Percentiles rank a stretch among this genome's conserved stretches.
These are phyloP conservation scores for Monilinia laxa DNA, from an alignment of 2,329 filamentous ascomycete species.

Conservation along the genomic window DNA sequence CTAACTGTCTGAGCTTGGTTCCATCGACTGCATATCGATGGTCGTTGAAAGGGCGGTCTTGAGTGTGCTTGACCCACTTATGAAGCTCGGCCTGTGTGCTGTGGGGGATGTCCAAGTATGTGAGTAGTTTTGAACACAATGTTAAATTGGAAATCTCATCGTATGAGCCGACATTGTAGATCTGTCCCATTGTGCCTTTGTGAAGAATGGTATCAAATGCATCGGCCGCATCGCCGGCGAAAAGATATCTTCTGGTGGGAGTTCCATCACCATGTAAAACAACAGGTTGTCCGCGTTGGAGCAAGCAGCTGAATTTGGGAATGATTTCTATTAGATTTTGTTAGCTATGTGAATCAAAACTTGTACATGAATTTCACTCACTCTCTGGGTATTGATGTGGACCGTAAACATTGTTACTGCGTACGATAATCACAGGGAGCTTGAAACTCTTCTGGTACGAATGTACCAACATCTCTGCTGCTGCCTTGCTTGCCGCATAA, in stretches of 20 bases:
- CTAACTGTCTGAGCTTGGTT: constrained; percentile 63
- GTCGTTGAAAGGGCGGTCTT: constrained; percentile 78
- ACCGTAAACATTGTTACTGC: constrained; percentile 83
- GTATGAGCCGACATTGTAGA: constrained; percentile 79
- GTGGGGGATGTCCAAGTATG: constrained; percentile 58
- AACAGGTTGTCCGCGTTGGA: constrained; percentile 64
- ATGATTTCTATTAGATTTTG: constrained; percentile 64
- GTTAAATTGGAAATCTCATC: constrained; percentile 76
- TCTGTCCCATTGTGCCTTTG: constrained; percentile 69
- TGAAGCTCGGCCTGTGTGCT: constrained; percentile 53
- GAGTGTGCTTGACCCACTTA: constrained; percentile 70
- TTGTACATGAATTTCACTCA: constrained; percentile 46
- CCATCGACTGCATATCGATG: constrained; percentile 71
- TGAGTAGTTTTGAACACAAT: constrained; percentile 64
- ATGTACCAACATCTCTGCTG: constrained; percentile 81
- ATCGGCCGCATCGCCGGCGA: constrained; percentile 75
- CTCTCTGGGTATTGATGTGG: constrained; percentile 83
- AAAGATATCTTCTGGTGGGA: constrained; percentile 73
- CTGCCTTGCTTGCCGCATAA: constrained; percentile 77
- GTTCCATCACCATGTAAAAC: constrained; percentile 75
- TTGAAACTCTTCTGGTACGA: constrained; percentile 85
- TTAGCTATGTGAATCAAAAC: constrained; percentile 24
- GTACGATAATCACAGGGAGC: constrained; percentile 74
- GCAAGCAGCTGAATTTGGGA: constrained; percentile 74
- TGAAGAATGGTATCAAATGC: constrained; percentile 84